Evolutionary conservation across 2,329 filamentous ascomycete genomes (phyloP).

Genomic region (Stylonectria norvegica): DNA sequence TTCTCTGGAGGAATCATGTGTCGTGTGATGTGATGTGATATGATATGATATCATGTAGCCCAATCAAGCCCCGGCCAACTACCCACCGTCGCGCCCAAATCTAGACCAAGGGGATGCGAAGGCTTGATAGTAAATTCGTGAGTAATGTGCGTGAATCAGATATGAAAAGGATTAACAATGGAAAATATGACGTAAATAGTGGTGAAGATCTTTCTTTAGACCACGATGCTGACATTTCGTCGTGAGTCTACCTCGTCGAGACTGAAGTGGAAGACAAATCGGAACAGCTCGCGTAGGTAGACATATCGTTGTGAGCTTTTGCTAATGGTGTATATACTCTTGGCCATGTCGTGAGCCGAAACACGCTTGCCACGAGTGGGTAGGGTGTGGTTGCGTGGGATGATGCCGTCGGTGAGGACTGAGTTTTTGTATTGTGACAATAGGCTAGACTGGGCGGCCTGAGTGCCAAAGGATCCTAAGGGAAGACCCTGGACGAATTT

Average conservation of each 20-base stretch:
- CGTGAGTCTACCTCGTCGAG: constrained; percentile 71
- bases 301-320: constrained; percentile 64
- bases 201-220: constrained; percentile 27
- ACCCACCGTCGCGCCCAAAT: constrained; percentile 12
- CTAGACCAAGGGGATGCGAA: constrained; percentile 6
- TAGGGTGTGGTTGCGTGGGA: constrained; percentile 39
- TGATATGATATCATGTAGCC: constrained; percentile 6
- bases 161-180: constrained; percentile 11
- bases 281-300: constrained; percentile 80
- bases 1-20: constrained; percentile 8
- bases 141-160: constrained; percentile 1
- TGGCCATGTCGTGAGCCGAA: constrained; percentile 71
- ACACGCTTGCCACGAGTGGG: constrained; percentile 58
- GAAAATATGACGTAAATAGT: constrained; percentile 5
- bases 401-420: constrained; percentile 65
- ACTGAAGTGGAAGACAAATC: constrained; percentile 79
- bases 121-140: constrained; percentile 2
- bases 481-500: constrained; percentile 74
- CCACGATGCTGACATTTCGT: constrained; percentile 60
- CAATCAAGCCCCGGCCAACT: constrained; percentile 7
- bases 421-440: constrained; percentile 78
- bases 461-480: constrained; percentile 71
- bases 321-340: constrained; percentile 73
- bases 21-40: constrained; percentile 13
- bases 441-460: constrained; percentile 66